Conservation (phyloP, 2,329 filamentous ascomycete species). For the Paracorniculantispora psalliotae region DNA sequence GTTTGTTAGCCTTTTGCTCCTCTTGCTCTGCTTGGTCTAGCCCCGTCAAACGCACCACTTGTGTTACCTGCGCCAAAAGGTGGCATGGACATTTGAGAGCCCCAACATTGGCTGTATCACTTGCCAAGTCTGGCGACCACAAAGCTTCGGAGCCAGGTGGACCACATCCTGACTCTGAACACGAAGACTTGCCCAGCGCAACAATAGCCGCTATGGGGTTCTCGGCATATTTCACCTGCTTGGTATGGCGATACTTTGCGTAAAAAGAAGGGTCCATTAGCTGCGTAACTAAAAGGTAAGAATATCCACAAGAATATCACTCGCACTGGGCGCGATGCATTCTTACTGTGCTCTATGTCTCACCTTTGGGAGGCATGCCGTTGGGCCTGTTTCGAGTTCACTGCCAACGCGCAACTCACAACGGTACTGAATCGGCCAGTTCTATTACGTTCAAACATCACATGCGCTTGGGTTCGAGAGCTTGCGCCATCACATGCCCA, state of each 20-base stretch:
- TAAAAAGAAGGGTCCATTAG: background rate
- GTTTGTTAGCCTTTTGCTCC: background rate
- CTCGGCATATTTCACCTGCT: background rate
- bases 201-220: background rate
- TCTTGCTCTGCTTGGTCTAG: constrained; percentile 1
- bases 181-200: background rate
- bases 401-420: background rate
- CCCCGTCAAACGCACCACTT: background rate
- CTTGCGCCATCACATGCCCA: background rate
- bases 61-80: background rate
- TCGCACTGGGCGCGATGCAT: background rate
- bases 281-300: background rate
- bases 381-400: background rate
- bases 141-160: background rate
- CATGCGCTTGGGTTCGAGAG: background rate
- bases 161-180: background rate
- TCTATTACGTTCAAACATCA: background rate
- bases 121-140: background rate
- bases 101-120: background rate
- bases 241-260: background rate
- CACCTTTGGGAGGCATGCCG: background rate
- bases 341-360: background rate
- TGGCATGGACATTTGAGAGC: background rate
- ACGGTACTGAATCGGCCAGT: background rate
- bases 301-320: background rate